Percentiles rank a stretch among this genome's conserved stretches.
Evolutionary conservation across 164 flowering plant species (phyloP).

Genomic region (Sedum album): DNA sequence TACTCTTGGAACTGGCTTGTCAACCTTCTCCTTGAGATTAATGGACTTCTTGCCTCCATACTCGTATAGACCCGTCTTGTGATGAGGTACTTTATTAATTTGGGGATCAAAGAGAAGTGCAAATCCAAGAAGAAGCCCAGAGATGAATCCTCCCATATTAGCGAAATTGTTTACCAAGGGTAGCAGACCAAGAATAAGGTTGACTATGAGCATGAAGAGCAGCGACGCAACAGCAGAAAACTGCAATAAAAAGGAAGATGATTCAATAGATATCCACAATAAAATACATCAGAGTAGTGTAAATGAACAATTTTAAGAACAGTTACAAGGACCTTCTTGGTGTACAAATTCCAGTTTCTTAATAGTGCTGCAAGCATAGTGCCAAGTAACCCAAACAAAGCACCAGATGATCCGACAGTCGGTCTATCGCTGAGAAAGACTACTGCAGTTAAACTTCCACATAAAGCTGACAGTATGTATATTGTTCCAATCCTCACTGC

Average conservation of each 20-base stretch:
- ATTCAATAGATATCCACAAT: neutral
- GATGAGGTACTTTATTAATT: slow-evolving; percentile 21
- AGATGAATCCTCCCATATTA: slow-evolving; percentile 57
- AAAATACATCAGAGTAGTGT: neutral
- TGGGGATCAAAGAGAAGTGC: slow-evolving; percentile 47
- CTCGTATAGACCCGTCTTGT: slow-evolving; percentile 41
- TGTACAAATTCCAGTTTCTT: slow-evolving; percentile 52
- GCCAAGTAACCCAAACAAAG: slow-evolving; percentile 77
- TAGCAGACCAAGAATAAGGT: slow-evolving; percentile 52
- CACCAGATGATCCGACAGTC: slow-evolving; percentile 57
- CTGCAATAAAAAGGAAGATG: slow-evolving; percentile 27
- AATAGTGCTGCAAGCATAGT: slow-evolving; percentile 56
- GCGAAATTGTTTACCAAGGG: slow-evolving; percentile 67
- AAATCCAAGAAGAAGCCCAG: slow-evolving; percentile 68
- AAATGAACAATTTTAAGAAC: neutral
- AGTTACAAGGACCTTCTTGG: slow-evolving; percentile 41
- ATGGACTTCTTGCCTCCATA: slow-evolving; percentile 29
- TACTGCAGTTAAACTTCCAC: slow-evolving; percentile 55
- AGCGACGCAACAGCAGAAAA: slow-evolving; percentile 35
- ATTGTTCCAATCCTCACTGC: slow-evolving; percentile 62
- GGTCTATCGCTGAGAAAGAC: slow-evolving; percentile 53
- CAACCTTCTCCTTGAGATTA: slow-evolving; percentile 41
- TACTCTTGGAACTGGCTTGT: slow-evolving; percentile 47
- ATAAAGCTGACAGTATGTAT: slow-evolving; percentile 54
- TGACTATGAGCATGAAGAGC: slow-evolving; percentile 24